phyloP scores from a whole-genome alignment of 1,284 basidiomycete species.

The Ustilago esculenta region DNA sequence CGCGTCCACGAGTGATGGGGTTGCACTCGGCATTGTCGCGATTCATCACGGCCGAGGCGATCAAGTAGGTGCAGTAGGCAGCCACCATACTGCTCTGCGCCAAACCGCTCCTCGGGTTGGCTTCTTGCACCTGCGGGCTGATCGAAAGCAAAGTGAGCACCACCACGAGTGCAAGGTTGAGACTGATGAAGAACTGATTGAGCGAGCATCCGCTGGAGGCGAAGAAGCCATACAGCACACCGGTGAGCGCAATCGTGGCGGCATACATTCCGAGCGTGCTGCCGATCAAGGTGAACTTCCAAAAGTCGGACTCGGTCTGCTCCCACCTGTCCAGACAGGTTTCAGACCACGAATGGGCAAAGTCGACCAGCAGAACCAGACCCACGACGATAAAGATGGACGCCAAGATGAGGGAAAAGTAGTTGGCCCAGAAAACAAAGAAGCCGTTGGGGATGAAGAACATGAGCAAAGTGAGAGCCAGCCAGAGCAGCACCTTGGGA shows the following conservation, averaged over 20 bases:
- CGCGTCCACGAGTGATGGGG: slow-evolving; percentile 76
- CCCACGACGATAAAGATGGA: slow-evolving; percentile 93
- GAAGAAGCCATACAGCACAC: slow-evolving; percentile 90
- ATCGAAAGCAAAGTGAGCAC: slow-evolving; percentile 85
- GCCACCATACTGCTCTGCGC: slow-evolving; percentile 96
- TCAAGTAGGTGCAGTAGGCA: slow-evolving; percentile 95
- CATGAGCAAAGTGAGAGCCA: slow-evolving; percentile 78
- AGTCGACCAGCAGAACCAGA: slow-evolving; percentile 95
- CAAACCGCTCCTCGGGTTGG: slow-evolving; percentile 91
- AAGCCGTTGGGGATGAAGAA: slow-evolving; percentile 95
- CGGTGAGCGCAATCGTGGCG: slow-evolving; percentile 82
- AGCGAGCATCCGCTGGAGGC: slow-evolving; percentile 84
- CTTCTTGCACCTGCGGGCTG: slow-evolving; percentile 86
- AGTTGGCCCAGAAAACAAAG: slow-evolving; percentile 97
- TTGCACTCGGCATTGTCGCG: slow-evolving; percentile 87
- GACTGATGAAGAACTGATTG: slow-evolving; percentile 94
- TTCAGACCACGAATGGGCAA: slow-evolving; percentile 98
- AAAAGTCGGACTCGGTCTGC: slow-evolving; percentile 81
- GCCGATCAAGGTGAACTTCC: slow-evolving; percentile 95
- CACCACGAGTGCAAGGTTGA: slow-evolving; percentile 85
- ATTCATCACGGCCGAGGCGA: slow-evolving; percentile 92
- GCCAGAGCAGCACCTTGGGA: slow-evolving; percentile 88
- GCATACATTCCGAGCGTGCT: slow-evolving; percentile 91
- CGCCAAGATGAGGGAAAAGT: slow-evolving; percentile 86
- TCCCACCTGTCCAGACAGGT: slow-evolving; percentile 97